Conservation (phyloP, 495 filamentous ascomycete species). For the Cladorrhinum samala region DNA sequence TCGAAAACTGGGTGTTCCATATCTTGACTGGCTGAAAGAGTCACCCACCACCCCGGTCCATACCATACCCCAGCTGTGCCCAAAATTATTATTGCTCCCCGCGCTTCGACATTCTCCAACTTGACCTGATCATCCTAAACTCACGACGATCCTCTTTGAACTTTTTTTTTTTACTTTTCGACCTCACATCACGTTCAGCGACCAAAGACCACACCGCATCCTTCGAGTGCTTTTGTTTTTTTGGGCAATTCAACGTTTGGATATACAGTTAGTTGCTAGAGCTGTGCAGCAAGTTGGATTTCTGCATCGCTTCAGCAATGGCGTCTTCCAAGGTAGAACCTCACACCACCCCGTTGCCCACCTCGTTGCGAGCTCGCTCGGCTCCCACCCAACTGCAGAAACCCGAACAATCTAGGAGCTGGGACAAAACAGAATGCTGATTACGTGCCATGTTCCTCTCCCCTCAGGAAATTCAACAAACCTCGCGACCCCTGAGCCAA, state of each 20-base stretch:
- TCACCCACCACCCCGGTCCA: constrained; percentile 13
- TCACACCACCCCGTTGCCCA: constrained; percentile 17
- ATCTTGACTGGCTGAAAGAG: constrained; percentile 18
- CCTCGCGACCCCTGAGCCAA: constrained; percentile 44
- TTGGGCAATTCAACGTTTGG: constrained; percentile 14
- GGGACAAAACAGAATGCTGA: constrained; percentile 28
- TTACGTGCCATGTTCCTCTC: constrained; percentile 21
- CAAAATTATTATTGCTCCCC: constrained; percentile 36
- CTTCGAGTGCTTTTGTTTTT: constrained; percentile 8
- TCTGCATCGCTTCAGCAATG: constrained; percentile 35
- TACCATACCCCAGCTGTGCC: constrained; percentile 24
- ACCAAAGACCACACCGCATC: neutral
- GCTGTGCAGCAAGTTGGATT: constrained; percentile 14
- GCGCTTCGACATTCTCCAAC: constrained; percentile 18
- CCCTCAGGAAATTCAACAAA: constrained; percentile 42
- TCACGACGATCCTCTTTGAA: neutral
- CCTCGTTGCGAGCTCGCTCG: constrained; percentile 18
- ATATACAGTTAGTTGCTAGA: constrained; percentile 16
- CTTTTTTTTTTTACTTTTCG: constrained; percentile 6
- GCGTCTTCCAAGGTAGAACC: constrained; percentile 47
- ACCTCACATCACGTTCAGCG: neutral
- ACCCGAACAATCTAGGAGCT: constrained; percentile 6
- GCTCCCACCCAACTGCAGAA: constrained; percentile 11
- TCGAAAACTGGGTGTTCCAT: constrained; percentile 5
- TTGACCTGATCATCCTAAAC: constrained; percentile 4